Conservation (phyloP, 164 flowering plant genomes). For the Magnolia changhungtana region DNA sequence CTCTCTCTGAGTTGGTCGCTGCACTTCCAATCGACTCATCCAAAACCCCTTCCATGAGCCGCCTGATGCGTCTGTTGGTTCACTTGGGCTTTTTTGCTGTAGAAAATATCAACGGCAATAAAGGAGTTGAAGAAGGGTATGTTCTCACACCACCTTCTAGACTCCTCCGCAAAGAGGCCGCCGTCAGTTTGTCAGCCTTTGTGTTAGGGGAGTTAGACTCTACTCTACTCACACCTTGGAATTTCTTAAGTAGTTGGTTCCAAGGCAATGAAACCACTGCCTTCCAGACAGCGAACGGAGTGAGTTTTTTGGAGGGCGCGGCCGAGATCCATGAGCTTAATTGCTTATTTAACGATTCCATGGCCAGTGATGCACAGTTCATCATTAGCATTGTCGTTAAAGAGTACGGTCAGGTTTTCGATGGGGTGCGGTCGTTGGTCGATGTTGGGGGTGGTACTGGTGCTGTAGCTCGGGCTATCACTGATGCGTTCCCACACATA, state of each 20-base stretch:
- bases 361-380: neutral
- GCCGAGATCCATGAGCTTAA: neutral
- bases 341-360: neutral
- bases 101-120: neutral
- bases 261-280: constrained; percentile 12
- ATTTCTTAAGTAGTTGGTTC: constrained; percentile 23
- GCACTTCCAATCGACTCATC: too few relatives aligned
- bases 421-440: neutral
- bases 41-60: too few relatives aligned
- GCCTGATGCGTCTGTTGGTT: constrained; percentile 4
- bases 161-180: neutral
- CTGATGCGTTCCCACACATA: neutral
- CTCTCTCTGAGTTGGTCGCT: too few relatives aligned
- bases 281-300: constrained; percentile 21
- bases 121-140: neutral
- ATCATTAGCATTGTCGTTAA: neutral
- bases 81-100: constrained; percentile 15
- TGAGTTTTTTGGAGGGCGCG: too few relatives aligned
- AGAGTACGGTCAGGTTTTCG: neutral
- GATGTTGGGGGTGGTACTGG: constrained; percentile 3
- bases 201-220: constrained; percentile 26
- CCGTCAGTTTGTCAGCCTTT: constrained; percentile 5
- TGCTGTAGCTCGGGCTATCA: neutral
- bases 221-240: constrained; percentile 15
- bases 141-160: constrained; percentile 11